Evolutionary conservation across 768 basidiomycete species (phyloP).

Genomic region (Leccinum subtestaceum): DNA sequence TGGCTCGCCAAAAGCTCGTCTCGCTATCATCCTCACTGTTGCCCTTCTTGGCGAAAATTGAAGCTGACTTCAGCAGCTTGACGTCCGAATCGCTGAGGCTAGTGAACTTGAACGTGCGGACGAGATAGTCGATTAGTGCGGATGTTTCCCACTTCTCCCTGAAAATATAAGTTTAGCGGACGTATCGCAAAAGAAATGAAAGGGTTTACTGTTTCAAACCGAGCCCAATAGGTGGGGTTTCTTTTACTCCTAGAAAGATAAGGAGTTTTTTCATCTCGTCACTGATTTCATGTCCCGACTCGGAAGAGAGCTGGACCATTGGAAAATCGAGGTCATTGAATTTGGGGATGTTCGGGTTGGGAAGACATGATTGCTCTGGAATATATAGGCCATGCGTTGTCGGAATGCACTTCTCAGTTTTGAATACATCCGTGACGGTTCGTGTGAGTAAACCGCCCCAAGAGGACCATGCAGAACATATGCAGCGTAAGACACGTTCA

Average conservation of each 20-base stretch:
- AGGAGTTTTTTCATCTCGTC: neutral
- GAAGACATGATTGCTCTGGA: neutral
- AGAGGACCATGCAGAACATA: constrained; percentile 44
- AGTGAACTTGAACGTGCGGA: neutral
- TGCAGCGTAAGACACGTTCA: constrained; percentile 63
- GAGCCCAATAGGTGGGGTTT: neutral
- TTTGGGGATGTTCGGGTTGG: neutral
- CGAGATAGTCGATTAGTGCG: constrained; percentile 4
- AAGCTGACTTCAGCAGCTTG: neutral
- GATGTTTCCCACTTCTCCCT: neutral
- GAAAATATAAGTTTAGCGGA: neutral
- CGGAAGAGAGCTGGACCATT: neutral
- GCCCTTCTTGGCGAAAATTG: constrained; percentile 46
- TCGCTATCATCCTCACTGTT: constrained; percentile 23
- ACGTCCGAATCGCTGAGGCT: neutral
- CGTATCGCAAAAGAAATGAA: neutral
- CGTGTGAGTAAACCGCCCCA: neutral
- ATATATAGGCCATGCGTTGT: neutral
- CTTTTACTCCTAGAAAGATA: neutral
- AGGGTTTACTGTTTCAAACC: neutral
- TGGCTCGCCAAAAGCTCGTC: constrained; percentile 50
- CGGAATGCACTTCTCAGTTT: neutral
- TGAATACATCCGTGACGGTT: neutral
- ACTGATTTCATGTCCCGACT: neutral
- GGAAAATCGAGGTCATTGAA: neutral